These are phyloP conservation scores for Sphaerostilbella broomeana DNA, from an alignment of 2,329 filamentous ascomycete species.

Conservation along the genomic window DNA sequence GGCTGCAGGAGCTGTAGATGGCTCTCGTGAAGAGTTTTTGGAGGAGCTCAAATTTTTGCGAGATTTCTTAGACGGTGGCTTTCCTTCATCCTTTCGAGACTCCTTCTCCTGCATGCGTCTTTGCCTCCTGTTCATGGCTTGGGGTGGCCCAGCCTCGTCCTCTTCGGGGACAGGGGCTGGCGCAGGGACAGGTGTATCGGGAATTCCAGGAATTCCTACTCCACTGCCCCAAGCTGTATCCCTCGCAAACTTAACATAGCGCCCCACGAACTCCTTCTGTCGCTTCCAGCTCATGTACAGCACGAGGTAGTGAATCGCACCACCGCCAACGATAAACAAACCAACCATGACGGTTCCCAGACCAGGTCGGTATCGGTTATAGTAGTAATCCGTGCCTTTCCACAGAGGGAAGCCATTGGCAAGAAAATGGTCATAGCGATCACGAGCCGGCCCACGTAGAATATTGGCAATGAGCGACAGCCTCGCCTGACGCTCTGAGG, in stretches of 20 bases:
- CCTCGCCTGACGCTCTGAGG: slow-evolving; percentile 75
- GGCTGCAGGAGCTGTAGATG: slow-evolving; percentile 50
- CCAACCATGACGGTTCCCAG: slow-evolving; percentile 77
- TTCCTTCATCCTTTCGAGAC: slow-evolving; percentile 61
- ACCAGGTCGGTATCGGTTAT: slow-evolving; percentile 85
- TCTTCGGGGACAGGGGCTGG: slow-evolving; percentile 42
- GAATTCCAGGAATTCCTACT: slow-evolving; percentile 62
- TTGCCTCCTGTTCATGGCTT: slow-evolving; percentile 73
- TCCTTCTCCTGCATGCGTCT: slow-evolving; percentile 85
- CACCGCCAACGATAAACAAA: slow-evolving; percentile 75
- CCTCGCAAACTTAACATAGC: slow-evolving; percentile 85
- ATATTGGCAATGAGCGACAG: slow-evolving; percentile 81
- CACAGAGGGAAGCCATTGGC: slow-evolving; percentile 88
- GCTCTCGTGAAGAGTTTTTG: slow-evolving; percentile 31
- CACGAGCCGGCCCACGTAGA: slow-evolving; percentile 70
- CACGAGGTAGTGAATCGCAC: slow-evolving; percentile 78
- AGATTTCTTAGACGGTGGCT: slow-evolving; percentile 44
- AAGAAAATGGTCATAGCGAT: slow-evolving; percentile 92
- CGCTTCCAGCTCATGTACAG: slow-evolving; percentile 83
- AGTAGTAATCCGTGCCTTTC: slow-evolving; percentile 99
- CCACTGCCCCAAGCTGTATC: slow-evolving; percentile 87
- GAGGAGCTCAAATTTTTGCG: slow-evolving; percentile 27
- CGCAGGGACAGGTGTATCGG: slow-evolving; percentile 36
- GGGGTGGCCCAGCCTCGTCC: slow-evolving; percentile 43
- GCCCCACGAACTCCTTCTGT: slow-evolving; percentile 82